These are phyloP conservation scores for Biscogniauxia marginata DNA, from an alignment of 2,329 filamentous ascomycete genomes.

Conservation along the genomic window DNA sequence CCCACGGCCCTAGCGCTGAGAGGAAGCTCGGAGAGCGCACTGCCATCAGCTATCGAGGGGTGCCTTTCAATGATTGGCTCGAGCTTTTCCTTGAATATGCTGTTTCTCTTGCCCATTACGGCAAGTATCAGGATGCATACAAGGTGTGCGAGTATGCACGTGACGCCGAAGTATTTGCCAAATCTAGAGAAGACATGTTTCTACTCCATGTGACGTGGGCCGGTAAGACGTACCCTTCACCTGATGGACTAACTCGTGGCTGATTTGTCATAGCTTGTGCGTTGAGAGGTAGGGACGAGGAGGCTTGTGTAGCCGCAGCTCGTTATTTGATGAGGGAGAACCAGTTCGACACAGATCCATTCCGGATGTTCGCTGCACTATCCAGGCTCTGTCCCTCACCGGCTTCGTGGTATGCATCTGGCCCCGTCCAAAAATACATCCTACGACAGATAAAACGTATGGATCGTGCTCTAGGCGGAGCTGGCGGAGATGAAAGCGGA, in stretches of 20 bases:
- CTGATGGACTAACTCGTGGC: neutral
- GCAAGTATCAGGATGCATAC: slow-evolving; percentile 71
- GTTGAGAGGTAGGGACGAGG: slow-evolving; percentile 75
- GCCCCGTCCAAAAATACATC: slow-evolving; percentile 85
- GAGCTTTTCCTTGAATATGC: slow-evolving; percentile 89
- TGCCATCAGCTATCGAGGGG: slow-evolving; percentile 57
- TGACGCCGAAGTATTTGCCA: slow-evolving; percentile 79
- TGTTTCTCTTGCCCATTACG: slow-evolving; percentile 67
- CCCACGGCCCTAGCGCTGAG: slow-evolving; percentile 31
- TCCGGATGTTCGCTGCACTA: slow-evolving; percentile 78
- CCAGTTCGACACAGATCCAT: slow-evolving; percentile 76
- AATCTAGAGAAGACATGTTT: slow-evolving; percentile 65
- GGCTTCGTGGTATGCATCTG: slow-evolving; percentile 73
- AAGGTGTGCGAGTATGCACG: slow-evolving; percentile 74
- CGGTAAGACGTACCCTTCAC: slow-evolving; percentile 42
- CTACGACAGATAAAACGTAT: slow-evolving; percentile 88
- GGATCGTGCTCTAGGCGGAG: slow-evolving; percentile 64
- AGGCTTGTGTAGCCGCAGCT: slow-evolving; percentile 68
- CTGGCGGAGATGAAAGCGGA: slow-evolving; percentile 42
- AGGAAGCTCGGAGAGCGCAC: slow-evolving; percentile 27
- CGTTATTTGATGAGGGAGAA: slow-evolving; percentile 84
- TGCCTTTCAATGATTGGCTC: slow-evolving; percentile 82
- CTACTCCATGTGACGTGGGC: slow-evolving; percentile 77
- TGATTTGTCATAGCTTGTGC: slow-evolving; percentile 65
- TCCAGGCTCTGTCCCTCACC: slow-evolving; percentile 73